Evolutionary conservation across 2,329 filamentous ascomycete genomes (phyloP), one percentile per base, ranked within the genome.

Genomic region (Paecilomyces fulvus): DNA sequence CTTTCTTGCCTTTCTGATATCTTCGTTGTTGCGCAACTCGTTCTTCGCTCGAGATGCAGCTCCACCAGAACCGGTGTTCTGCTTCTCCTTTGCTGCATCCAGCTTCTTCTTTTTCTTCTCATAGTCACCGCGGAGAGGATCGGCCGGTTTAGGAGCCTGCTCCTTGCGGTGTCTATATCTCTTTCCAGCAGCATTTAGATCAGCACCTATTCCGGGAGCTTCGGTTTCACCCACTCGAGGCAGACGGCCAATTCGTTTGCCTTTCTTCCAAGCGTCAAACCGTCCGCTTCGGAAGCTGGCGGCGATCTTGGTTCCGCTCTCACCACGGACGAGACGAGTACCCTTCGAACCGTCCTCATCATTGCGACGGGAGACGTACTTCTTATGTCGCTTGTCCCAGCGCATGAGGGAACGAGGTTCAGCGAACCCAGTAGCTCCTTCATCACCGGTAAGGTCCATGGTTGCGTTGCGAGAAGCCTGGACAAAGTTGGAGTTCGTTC

Each of bases 301-400:
- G 1, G 94, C 90, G 65, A 99, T 96, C 79, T 96, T 97, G 77
- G 92, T 90, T 55, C 94, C 94, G 67, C 85, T 90, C 76, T 99
- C 94, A 65, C 94, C 92, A 60, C 84, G 82, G 56, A 96, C 87
- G 77, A 96, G 86, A 51, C 53, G 82, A 82, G 68, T 86, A 11
- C 83, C 83, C 65, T 85, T 85, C 30, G 84, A 95, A 43, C 94
- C 94, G 75, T 99, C 95, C 64, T 95, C 89, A 75, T 99, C 94
- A 79, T 99, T 97, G 64, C 85, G 85, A 33, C 89, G 84, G 11
- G 89, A 80, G 33, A 99, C 92, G 76, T 97, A 99, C 75, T 96
- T 97, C 76, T 89, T 95, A 67, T 85, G 84, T 74, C 96, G 95
- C 78, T 95, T 92, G 77, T 99, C 94, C 94, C 94, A 99, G 63